phyloP scores from a whole-genome alignment of 2,329 filamentous ascomycete genomes.

The Fusarium humuli region DNA sequence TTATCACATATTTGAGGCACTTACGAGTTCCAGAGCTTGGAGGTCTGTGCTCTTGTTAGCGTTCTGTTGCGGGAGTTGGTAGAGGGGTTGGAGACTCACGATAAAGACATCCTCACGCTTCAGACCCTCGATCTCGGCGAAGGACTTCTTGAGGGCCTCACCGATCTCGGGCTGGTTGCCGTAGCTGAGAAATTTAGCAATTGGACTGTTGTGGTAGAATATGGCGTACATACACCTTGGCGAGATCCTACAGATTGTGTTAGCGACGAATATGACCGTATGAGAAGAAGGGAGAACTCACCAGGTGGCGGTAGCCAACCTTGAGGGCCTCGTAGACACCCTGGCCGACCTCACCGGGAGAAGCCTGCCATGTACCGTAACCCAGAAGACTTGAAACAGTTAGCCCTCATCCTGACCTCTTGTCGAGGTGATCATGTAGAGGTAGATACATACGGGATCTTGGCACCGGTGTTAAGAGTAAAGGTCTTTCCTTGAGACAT shows the following conservation, averaged over 20 bases:
- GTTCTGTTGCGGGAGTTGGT: rapidly evolving
- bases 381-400: conserved; percentile 1
- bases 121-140: conserved; percentile 74
- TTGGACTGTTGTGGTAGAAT: too few species aligned
- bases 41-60: conserved; percentile 51
- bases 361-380: conserved; percentile 22
- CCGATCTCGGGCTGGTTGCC: conserved; percentile 76
- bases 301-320: conserved; percentile 65
- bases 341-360: conserved; percentile 54
- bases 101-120: conserved; percentile 76
- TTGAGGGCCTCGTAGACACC: conserved; percentile 62
- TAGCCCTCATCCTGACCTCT: neutral
- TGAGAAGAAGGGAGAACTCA: neutral
- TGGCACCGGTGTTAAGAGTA: conserved; percentile 11
- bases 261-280: neutral
- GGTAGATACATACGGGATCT: conserved; percentile 3
- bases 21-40: conserved; percentile 71
- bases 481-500: conserved; percentile 23
- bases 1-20: neutral
- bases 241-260: conserved; percentile 55
- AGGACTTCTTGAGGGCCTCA: conserved; percentile 61
- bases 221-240: conserved; percentile 54
- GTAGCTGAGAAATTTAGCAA: conserved; percentile 52
- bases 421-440: neutral
- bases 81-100: neutral